Conservation (phyloP, 345 rosid genomes). For the Orychophragmus violaceus region DNA sequence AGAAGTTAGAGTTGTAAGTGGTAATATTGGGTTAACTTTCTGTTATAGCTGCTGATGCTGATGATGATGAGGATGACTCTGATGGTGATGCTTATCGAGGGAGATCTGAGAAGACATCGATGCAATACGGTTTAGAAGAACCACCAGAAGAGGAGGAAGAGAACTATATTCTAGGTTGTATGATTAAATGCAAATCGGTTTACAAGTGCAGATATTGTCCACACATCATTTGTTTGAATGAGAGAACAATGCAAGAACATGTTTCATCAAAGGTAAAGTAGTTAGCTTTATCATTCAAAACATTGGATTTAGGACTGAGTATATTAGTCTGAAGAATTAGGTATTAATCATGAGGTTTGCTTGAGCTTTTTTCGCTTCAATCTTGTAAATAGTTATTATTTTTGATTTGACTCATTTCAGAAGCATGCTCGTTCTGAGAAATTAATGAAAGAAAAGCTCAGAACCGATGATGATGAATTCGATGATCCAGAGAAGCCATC, state of each 20-base stretch:
- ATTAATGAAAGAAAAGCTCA: background rate
- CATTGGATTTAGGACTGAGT: background rate
- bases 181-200: conserved; percentile 62
- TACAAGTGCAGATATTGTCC: conserved; percentile 88
- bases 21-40: background rate
- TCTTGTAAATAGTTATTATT: background rate
- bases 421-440: conserved; percentile 18
- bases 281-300: background rate
- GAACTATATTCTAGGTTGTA: conserved; percentile 49
- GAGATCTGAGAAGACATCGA: conserved; percentile 10
- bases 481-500: background rate
- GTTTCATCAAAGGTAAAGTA: conserved; percentile 67
- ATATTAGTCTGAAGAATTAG: background rate
- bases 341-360: background rate
- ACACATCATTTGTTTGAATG: conserved; percentile 58
- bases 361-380: background rate
- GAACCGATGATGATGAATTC: background rate
- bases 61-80: conserved; percentile 32
- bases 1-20: background rate
- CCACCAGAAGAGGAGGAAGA: conserved; percentile 24
- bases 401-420: conserved; percentile 13
- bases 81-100: conserved; percentile 33
- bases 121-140: conserved; percentile 18
- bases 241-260: conserved; percentile 59
- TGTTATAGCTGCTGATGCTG: conserved; percentile 13